phyloP scores from a whole-genome alignment of 1,284 basidiomycete species.

The Cryptococcus depauperatus region DNA sequence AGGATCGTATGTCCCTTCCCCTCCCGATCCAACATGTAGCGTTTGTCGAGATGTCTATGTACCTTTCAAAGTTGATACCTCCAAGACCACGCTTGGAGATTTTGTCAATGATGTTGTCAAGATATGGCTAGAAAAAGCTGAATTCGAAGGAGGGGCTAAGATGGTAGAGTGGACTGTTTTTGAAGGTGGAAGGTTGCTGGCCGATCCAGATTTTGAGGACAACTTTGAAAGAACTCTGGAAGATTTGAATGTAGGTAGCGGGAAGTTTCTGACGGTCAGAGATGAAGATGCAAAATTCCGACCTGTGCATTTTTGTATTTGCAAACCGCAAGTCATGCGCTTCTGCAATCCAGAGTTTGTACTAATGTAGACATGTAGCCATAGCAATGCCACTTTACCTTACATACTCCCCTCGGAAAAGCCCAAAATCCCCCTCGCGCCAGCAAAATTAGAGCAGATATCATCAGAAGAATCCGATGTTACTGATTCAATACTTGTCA shows the following conservation, averaged over 20 bases:
- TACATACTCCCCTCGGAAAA: slow-evolving; percentile 12
- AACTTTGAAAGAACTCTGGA: slow-evolving; percentile 38
- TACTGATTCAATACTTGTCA: slow-evolving; percentile 6
- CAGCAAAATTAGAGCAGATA: not conserved
- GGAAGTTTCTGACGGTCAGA: slow-evolving; percentile 72
- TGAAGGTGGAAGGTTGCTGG: slow-evolving; percentile 58
- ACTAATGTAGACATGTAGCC: not conserved
- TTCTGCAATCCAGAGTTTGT: not conserved
- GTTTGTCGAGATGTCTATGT: slow-evolving; percentile 82
- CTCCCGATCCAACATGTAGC: slow-evolving; percentile 69
- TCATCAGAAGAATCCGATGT: slow-evolving; percentile 13
- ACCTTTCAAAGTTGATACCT: slow-evolving; percentile 60
- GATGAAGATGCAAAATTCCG: slow-evolving; percentile 60
- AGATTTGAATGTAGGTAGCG: slow-evolving; percentile 36
- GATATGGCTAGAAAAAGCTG: slow-evolving; percentile 23
- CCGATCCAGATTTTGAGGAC: slow-evolving; percentile 43
- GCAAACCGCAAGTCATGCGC: slow-evolving; percentile 55
- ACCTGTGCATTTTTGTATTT: slow-evolving; percentile 65
- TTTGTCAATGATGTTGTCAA: slow-evolving; percentile 57
- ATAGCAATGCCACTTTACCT: not conserved
- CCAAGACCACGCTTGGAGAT: slow-evolving; percentile 59
- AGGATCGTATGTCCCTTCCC: slow-evolving; percentile 51
- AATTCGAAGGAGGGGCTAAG: slow-evolving; percentile 48
- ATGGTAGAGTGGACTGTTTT: slow-evolving; percentile 65
- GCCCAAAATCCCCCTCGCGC: slow-evolving; percentile 12